Conservation (phyloP, 176 grass and related monocot species). For the Oryza glaberrima region DNA sequence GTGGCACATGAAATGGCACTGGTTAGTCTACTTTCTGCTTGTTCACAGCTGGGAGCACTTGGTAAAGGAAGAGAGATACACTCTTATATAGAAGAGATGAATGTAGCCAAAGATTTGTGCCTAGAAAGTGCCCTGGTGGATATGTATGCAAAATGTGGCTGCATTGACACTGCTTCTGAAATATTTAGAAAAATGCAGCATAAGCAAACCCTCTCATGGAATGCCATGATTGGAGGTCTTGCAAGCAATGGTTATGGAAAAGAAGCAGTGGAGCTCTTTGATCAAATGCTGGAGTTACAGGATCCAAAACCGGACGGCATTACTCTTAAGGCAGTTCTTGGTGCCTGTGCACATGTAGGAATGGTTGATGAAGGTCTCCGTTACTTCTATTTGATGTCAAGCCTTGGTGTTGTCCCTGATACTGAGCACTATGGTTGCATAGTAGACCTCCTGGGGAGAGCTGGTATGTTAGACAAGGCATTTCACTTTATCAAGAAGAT, state of each 20-base stretch:
- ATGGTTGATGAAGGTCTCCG: slow-evolving; percentile 64
- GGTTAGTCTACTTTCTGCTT: slow-evolving; percentile 78
- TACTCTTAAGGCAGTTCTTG: slow-evolving; percentile 68
- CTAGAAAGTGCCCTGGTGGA: slow-evolving; percentile 72
- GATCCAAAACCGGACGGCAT: slow-evolving; percentile 68
- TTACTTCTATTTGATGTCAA: slow-evolving; percentile 66
- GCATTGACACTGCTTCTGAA: slow-evolving; percentile 54
- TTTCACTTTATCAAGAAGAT: slow-evolving; percentile 70
- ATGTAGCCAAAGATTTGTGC: slow-evolving; percentile 57
- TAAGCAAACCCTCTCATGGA: slow-evolving; percentile 68
- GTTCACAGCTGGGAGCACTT: slow-evolving; percentile 76
- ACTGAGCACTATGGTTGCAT: slow-evolving; percentile 79
- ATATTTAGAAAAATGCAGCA: slow-evolving; percentile 64
- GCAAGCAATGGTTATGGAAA: slow-evolving; percentile 69
- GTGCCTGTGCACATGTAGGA: slow-evolving; percentile 76
- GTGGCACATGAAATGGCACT: slow-evolving; percentile 70
- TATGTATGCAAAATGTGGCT: slow-evolving; percentile 93
- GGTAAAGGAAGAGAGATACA: slow-evolving; percentile 76
- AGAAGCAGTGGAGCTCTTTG: slow-evolving; percentile 62
- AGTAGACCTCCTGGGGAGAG: slow-evolving; percentile 79
- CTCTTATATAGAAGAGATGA: slow-evolving; percentile 67
- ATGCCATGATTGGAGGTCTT: slow-evolving; percentile 82
- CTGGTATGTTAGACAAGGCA: slow-evolving; percentile 74
- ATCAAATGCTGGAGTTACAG: slow-evolving; percentile 56
- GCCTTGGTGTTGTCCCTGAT: slow-evolving; percentile 51